phyloP scores from a whole-genome alignment of 768 basidiomycete species.

The Trametes cingulata region DNA sequence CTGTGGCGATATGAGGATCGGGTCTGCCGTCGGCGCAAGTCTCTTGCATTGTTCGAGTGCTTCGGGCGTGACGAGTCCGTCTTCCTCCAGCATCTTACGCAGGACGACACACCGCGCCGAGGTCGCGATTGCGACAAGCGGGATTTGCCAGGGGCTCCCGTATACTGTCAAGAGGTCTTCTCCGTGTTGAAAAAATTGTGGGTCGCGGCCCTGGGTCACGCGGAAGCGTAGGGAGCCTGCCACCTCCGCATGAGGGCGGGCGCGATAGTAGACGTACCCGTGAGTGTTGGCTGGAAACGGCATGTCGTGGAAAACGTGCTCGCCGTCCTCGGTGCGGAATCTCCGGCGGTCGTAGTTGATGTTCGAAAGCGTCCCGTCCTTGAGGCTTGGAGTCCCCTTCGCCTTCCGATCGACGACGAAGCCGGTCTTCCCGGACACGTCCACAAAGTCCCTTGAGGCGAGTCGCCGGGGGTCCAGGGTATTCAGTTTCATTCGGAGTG shows the following conservation, averaged over 20 bases:
- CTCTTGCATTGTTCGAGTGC: neutral
- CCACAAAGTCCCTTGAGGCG: too few species aligned
- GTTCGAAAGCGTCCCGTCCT: too few species aligned
- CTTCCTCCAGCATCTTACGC: neutral
- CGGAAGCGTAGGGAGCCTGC: slow-evolving; percentile 1
- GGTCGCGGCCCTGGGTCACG: neutral
- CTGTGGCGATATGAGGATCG: neutral
- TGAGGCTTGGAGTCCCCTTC: too few species aligned
- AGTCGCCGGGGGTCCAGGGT: too few species aligned
- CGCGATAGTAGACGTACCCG: neutral
- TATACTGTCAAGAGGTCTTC: neutral
- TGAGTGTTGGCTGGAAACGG: neutral
- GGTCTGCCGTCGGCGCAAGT: neutral
- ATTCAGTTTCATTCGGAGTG: too few species aligned
- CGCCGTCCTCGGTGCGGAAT: neutral
- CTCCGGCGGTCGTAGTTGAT: neutral
- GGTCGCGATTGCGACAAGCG: neutral
- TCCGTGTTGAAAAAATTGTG: neutral
- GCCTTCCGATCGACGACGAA: too few species aligned
- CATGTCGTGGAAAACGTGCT: neutral
- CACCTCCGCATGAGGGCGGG: neutral
- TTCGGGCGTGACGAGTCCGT: neutral
- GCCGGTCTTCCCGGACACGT: too few species aligned
- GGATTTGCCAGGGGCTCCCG: neutral
- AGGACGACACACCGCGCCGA: neutral